Percentiles rank a stretch among this genome's conserved stretches.
Evolutionary conservation across 805 yeast genomes (phyloP).

Genomic region (Isabelozyma rhagii): DNA sequence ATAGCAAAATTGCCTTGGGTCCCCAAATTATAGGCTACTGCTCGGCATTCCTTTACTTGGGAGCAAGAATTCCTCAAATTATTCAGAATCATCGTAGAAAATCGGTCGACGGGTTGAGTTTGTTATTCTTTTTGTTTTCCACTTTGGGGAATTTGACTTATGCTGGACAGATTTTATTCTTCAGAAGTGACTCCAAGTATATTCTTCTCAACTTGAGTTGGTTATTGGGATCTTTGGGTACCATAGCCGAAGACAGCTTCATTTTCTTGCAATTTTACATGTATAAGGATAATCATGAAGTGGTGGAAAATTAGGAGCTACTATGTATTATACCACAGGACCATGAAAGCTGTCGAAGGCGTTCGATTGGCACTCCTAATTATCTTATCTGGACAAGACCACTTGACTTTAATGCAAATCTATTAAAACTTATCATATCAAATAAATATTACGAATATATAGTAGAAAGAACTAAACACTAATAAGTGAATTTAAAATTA

Average conservation of each 20-base stretch:
- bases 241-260: slow-evolving; percentile 64
- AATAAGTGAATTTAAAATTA: not conserved
- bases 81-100: slow-evolving; percentile 72
- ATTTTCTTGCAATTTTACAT: slow-evolving; percentile 67
- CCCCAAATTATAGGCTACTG: slow-evolving; percentile 70
- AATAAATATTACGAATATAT: not conserved
- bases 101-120: slow-evolving; percentile 82
- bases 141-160: slow-evolving; percentile 74
- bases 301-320: not conserved
- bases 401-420: too few relatives aligned
- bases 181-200: slow-evolving; percentile 60
- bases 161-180: slow-evolving; percentile 68
- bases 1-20: slow-evolving; percentile 37
- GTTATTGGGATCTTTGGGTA: slow-evolving; percentile 77
- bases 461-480: not conserved
- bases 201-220: slow-evolving; percentile 64
- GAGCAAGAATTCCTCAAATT: slow-evolving; percentile 83
- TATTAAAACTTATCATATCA: too few relatives aligned
- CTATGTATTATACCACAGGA: too few relatives aligned
- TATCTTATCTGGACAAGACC: too few relatives aligned
- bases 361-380: too few relatives aligned
- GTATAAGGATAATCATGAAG: slow-evolving; percentile 39
- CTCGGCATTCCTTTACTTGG: slow-evolving; percentile 64
- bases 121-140: slow-evolving; percentile 73
- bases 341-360: too few relatives aligned